Conservation (phyloP, 2,329 filamentous ascomycete genomes). For the Calonectria leucothoes region DNA sequence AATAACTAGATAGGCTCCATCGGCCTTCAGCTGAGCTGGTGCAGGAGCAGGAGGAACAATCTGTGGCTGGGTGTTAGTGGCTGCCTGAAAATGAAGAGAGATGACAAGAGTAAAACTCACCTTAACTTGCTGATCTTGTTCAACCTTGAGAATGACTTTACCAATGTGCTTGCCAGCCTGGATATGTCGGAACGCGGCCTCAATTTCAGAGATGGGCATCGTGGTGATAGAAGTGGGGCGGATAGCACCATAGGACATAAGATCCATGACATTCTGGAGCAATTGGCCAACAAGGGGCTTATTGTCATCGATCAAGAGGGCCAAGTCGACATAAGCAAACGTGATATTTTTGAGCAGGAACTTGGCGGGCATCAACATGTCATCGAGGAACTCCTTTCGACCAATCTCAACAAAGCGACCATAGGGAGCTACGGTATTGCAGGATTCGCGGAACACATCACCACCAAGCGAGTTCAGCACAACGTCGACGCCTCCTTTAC, state of each 20-base stretch:
- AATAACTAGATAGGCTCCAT: constrained; percentile 34
- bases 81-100: background rate
- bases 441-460: constrained; percentile 20
- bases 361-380: constrained; percentile 15
- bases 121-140: constrained; percentile 16
- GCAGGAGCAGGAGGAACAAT: constrained; percentile 2
- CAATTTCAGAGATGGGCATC: constrained; percentile 9
- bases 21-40: background rate
- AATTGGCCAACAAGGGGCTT: constrained; percentile 13
- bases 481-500: constrained; percentile 19
- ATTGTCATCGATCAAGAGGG: constrained; percentile 15
- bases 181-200: constrained; percentile 15
- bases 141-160: constrained; percentile 25
- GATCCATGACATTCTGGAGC: constrained; percentile 18
- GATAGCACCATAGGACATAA: constrained; percentile 11
- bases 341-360: constrained; percentile 17
- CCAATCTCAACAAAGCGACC: constrained; percentile 24
- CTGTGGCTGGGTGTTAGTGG: background rate
- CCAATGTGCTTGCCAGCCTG: constrained; percentile 23
- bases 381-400: constrained; percentile 23
- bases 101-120: background rate
- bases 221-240: constrained; percentile 10
- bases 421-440: constrained; percentile 5
- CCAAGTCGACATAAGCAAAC: constrained; percentile 26
- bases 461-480: constrained; percentile 21